Conservation (phyloP, 1,284 basidiomycete genomes). For the Calocybe gambosa region DNA sequence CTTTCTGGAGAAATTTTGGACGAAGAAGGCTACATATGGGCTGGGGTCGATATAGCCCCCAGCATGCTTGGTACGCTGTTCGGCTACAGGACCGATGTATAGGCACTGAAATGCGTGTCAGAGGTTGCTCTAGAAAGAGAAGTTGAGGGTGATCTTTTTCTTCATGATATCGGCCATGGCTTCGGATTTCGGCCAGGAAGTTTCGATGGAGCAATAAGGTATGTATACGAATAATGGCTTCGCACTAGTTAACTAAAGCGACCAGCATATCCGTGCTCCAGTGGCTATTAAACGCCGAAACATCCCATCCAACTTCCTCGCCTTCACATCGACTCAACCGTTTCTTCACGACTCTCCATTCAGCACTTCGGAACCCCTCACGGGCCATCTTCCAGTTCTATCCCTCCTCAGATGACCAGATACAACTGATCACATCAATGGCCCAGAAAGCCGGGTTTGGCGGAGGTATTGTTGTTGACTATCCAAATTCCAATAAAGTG, state of each 20-base stretch:
- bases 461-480: slow-evolving; percentile 95
- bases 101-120: slow-evolving; percentile 24
- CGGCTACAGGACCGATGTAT: neutral
- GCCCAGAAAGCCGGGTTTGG: slow-evolving; percentile 96
- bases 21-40: slow-evolving; percentile 92
- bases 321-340: slow-evolving; percentile 87
- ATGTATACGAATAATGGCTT: neutral
- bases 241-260: slow-evolving; percentile 1
- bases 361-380: slow-evolving; percentile 85
- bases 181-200: slow-evolving; percentile 94
- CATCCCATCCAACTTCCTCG: slow-evolving; percentile 83
- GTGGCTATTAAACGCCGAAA: slow-evolving; percentile 98
- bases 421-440: slow-evolving; percentile 89
- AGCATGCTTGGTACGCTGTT: slow-evolving; percentile 83
- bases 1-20: slow-evolving; percentile 96
- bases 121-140: slow-evolving; percentile 93
- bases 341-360: slow-evolving; percentile 97
- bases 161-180: slow-evolving; percentile 92
- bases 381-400: slow-evolving; percentile 96
- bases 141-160: slow-evolving; percentile 88
- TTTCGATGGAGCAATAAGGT: slow-evolving; percentile 98
- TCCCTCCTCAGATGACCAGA: slow-evolving; percentile 91
- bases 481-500: slow-evolving; percentile 93
- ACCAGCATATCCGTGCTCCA: slow-evolving; percentile 95
- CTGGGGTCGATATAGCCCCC: slow-evolving; percentile 92